phyloP scores from a whole-genome alignment of 257 asterid species.

The Buddleja alternifolia region DNA sequence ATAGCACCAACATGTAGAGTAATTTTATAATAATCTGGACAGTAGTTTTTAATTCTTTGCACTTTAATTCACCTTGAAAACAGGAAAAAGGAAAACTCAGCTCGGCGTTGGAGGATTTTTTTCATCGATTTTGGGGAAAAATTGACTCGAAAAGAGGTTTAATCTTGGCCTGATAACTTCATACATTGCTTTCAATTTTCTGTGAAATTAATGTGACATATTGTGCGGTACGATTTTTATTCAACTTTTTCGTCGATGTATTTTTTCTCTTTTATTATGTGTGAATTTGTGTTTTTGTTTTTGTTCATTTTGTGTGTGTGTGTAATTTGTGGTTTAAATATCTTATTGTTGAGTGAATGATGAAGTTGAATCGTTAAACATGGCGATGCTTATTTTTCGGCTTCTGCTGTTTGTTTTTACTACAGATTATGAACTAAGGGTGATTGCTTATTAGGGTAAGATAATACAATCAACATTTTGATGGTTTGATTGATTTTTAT shows the following conservation, averaged over 20 bases:
- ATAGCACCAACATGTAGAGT: constrained; percentile 21
- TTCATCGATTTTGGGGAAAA: constrained; percentile 26
- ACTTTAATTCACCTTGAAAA: constrained; percentile 19
- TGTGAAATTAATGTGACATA: constrained; percentile 9
- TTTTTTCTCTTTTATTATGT: background rate
- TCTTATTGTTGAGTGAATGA: constrained; percentile 3
- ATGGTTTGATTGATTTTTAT: constrained; percentile 8
- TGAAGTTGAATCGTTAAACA: constrained; percentile 23
- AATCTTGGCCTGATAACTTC: constrained; percentile 9
- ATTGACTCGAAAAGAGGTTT: constrained; percentile 27
- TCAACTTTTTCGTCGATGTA: background rate
- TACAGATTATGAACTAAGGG: constrained; percentile 20
- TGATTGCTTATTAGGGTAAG: background rate
- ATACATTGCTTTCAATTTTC: constrained; percentile 7
- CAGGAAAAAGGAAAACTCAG: background rate
- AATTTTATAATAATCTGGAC: constrained; percentile 21
- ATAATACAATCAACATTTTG: background rate
- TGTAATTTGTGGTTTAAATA: constrained; percentile 10
- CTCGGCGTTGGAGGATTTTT: constrained; percentile 5
- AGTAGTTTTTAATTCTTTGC: background rate
- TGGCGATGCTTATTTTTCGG: constrained; percentile 5
- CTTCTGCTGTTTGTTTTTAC: background rate
- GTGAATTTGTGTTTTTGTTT: background rate
- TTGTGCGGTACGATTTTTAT: constrained; percentile 30
- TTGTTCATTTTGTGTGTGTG: no score